Evolutionary conservation across 1,139 yeast genomes (phyloP), one percentile per base, ranked within the genome.

Genomic region (Candida sanyaensis): DNA sequence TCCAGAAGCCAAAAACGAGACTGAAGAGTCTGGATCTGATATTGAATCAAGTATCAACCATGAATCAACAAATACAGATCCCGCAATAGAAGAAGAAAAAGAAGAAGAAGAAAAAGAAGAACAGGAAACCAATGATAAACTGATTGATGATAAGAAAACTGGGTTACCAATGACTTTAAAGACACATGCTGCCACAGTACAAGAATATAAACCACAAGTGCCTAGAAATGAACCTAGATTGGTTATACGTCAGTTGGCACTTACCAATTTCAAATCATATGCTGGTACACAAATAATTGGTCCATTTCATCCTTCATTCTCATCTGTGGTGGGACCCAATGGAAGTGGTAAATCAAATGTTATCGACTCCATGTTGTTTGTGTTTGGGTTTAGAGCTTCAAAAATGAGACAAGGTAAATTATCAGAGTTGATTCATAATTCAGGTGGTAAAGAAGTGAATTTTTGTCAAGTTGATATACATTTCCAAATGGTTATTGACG

Each of bases 271-370:
- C 78, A 95, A 95, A 62, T 91, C 98, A 0, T 95, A 95, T 64
- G 98, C 98, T 0, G 99, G 99, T 0, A 71, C 78, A n/a, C 98
- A 93, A 67, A 81, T 81, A 8, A 88, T 95, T 50, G 99, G 99
- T 0, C 99, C 99, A 0, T 95, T 95, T 65, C 88, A 93, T 63
- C 72, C 91, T 40, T 89, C 96, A 2, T 95, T 95, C 63, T 89
- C 97, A 7, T 97, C 99, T 0, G 96, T 95, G 8, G 98, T 95
- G n/a, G 99, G 99, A 0, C 99, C 99, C 4, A 95, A 95, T 64
- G 99, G 99, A 29, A 88, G 96, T 37, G 99, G 99, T 7, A 93
- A 93, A 66, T 92, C 98, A 10, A 95, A 95, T 63, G 99, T 95
- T 36, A 95, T 95, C 55, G 99, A 95, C 63, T 88, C 98, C 2